A percentile compares a stretch with the other conserved stretches of the same genome.
These are phyloP conservation scores for Aspergillus sp. DNA, from an alignment of 2,329 filamentous ascomycete species.

Conservation along the genomic window DNA sequence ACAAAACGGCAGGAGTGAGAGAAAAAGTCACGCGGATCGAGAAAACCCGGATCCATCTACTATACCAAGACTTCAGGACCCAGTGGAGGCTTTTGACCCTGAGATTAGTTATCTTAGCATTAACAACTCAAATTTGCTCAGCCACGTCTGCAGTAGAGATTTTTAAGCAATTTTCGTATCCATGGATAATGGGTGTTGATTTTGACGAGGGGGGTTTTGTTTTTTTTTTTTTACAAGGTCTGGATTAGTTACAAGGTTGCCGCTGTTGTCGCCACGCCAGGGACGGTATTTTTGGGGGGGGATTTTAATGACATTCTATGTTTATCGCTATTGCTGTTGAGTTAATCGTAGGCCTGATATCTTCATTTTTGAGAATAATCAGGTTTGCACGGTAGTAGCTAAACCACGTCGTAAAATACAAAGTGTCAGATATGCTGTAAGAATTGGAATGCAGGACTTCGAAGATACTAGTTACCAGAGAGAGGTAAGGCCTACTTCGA, in stretches of 20 bases:
- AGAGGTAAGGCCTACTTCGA: no score
- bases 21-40: slow-evolving; percentile 8
- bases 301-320: no score
- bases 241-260: not conserved
- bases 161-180: not conserved
- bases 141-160: not conserved
- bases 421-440: no score
- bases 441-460: no score
- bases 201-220: not conserved
- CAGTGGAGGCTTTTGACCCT: not conserved
- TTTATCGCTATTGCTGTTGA: no score
- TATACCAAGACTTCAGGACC: not conserved
- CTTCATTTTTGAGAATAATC: no score
- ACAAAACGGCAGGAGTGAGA: not conserved
- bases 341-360: no score
- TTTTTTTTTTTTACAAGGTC: not conserved
- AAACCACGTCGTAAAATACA: no score
- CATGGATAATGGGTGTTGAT: not conserved
- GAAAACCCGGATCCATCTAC: not conserved
- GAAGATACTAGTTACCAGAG: no score
- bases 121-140: slow-evolving; percentile 1
- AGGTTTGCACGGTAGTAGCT: no score
- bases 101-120: not conserved
- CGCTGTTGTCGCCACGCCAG: no score
- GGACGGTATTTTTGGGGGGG: no score